phyloP scores from a whole-genome alignment of 805 yeast genomes.

The Suhomyces prunicola region DNA sequence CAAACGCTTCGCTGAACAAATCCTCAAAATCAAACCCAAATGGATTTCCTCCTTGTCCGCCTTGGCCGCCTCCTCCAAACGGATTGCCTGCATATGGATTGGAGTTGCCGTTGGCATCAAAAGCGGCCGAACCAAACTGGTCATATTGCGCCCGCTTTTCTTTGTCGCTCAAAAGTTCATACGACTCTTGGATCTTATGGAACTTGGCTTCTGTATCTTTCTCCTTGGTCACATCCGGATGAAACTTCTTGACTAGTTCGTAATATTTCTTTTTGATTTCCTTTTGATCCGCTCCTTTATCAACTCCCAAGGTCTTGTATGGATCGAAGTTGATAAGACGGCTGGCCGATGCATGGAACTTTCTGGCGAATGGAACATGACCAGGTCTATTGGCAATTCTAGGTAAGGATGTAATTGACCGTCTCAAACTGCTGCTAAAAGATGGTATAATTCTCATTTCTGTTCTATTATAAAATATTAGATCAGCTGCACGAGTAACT shows the following conservation, averaged over 20 bases:
- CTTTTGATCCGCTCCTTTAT: constrained; percentile 63
- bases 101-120: constrained; percentile 57
- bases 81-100: constrained; percentile 44
- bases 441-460: constrained; percentile 4
- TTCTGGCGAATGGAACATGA: constrained; percentile 1
- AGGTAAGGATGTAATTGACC: not conserved
- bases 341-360: constrained; percentile 44
- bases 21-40: constrained; percentile 48
- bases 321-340: constrained; percentile 61
- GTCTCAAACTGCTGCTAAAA: not conserved
- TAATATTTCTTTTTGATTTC: constrained; percentile 95
- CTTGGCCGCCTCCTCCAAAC: constrained; percentile 44
- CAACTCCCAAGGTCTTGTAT: constrained; percentile 77
- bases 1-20: constrained; percentile 48
- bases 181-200: constrained; percentile 91
- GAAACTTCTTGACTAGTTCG: constrained; percentile 87
- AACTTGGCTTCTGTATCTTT: constrained; percentile 82
- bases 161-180: constrained; percentile 85
- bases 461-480: not conserved
- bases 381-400: not conserved
- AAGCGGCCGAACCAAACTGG: constrained; percentile 86
- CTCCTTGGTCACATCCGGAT: constrained; percentile 96
- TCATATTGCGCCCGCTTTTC: constrained; percentile 86
- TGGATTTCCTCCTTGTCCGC: constrained; percentile 37
- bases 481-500: not conserved